A percentile compares a stretch with the other conserved stretches of the same genome.
Conservation (phyloP, 768 basidiomycete genomes). For the Collybia sordida region DNA sequence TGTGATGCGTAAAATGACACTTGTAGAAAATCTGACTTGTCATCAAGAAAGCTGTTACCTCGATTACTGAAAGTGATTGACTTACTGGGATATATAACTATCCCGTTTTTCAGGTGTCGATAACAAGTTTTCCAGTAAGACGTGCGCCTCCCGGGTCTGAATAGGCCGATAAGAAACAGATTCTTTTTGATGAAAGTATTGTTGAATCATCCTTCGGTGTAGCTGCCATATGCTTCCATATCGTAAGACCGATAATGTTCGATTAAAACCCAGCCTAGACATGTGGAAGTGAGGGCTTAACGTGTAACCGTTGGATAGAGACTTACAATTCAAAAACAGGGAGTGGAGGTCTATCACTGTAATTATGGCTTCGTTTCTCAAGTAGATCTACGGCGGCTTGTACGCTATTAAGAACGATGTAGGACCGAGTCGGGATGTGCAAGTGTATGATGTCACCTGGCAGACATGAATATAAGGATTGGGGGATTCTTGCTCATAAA, state of each 20-base stretch:
- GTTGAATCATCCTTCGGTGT: conserved; percentile 9
- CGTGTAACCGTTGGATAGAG: background rate
- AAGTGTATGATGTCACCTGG: conserved; percentile 10
- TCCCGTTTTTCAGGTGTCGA: too few relatives aligned
- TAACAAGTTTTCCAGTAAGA: too few relatives aligned
- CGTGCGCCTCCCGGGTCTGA: background rate
- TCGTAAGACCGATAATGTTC: conserved; percentile 1
- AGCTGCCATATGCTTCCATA: conserved; percentile 4
- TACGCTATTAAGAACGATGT: conserved; percentile 10
- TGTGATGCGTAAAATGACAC: conserved; percentile 19
- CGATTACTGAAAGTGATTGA: too few relatives aligned
- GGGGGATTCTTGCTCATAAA: too few relatives aligned
- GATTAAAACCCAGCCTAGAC: conserved; percentile 2
- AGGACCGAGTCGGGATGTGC: background rate
- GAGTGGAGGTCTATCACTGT: conserved; percentile 11
- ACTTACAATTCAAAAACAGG: conserved; percentile 7
- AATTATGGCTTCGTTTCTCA: conserved; percentile 6
- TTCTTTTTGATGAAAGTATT: conserved; percentile 3
- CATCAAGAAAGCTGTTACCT: too few relatives aligned
- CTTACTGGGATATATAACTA: too few relatives aligned
- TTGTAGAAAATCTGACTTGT: conserved; percentile 2
- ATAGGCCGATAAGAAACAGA: conserved; percentile 2
- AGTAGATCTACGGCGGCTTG: conserved; percentile 10
- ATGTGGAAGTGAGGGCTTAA: too few relatives aligned
- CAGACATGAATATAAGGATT: too few relatives aligned